A percentile compares a stretch with the other conserved stretches of the same genome.
Evolutionary conservation across 164 flowering plant species (phyloP).

Genomic region (Santalum album): DNA sequence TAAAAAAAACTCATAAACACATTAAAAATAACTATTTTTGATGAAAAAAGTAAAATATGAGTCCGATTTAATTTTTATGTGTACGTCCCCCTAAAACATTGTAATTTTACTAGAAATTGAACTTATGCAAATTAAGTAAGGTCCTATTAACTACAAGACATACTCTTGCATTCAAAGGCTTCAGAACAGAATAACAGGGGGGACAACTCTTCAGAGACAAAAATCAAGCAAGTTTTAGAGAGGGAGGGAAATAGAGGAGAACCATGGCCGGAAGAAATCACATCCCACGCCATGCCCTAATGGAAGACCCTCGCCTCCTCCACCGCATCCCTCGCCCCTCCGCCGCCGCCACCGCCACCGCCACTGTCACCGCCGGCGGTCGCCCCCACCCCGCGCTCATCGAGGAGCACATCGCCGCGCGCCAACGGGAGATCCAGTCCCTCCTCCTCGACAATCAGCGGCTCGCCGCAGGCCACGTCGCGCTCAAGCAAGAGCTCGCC

Average conservation of each 20-base stretch:
- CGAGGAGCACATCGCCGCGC: constrained; percentile 38
- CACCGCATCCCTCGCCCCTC: constrained; percentile 9
- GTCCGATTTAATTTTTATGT: no score
- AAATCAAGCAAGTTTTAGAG: background rate
- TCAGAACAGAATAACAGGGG: no score
- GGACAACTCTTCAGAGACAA: no score
- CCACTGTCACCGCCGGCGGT: background rate
- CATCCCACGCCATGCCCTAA: constrained; percentile 2
- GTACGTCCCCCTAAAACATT: no score
- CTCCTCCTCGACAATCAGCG: constrained; percentile 67
- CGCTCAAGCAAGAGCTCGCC: constrained; percentile 64
- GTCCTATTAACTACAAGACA: no score
- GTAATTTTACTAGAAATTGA: no score
- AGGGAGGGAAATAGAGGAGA: constrained; percentile 3
- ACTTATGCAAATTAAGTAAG: no score
- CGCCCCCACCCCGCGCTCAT: constrained; percentile 15
- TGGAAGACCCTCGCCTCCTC: constrained; percentile 14
- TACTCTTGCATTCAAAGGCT: no score
- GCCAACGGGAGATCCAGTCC: constrained; percentile 49
- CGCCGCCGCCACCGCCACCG: constrained; percentile 2
- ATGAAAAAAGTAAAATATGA: no score
- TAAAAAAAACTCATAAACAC: no score
- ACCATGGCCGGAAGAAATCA: constrained; percentile 25
- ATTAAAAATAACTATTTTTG: no score
- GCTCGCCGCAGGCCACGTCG: constrained; percentile 57